These are phyloP conservation scores for Thraustochytrium striatum DNA, from an alignment of 352 stramenopile species.

Conservation along the genomic window DNA sequence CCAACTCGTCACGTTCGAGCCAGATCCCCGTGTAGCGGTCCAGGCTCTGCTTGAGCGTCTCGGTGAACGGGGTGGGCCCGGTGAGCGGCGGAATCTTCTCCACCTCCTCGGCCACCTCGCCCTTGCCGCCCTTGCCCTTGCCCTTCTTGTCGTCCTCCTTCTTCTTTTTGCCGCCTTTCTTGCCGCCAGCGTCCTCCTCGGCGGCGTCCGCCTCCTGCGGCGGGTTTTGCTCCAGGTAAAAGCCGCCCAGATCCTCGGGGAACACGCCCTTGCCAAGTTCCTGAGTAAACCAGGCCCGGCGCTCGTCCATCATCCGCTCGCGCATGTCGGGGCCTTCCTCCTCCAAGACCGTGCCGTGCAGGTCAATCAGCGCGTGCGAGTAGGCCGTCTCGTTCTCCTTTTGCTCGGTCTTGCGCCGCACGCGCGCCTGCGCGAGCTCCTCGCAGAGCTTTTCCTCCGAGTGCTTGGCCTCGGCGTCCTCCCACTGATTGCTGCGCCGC, in stretches of 20 bases:
- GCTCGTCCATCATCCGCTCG: conserved; percentile 79
- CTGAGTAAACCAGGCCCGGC: conserved; percentile 85
- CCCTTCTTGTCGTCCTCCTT: conserved; percentile 60
- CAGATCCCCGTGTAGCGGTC: conserved; percentile 74
- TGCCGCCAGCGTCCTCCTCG: conserved; percentile 58
- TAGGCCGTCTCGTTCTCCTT: conserved; percentile 84
- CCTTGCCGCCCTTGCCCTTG: conserved; percentile 55
- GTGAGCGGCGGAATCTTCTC: conserved; percentile 75
- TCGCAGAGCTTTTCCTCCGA: conserved; percentile 14
- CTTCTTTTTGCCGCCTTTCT: conserved; percentile 61
- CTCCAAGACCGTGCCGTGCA: conserved; percentile 68
- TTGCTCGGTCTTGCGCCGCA: conserved; percentile 81
- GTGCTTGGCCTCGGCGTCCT: conserved; percentile 63
- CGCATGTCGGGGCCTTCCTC: conserved; percentile 88
- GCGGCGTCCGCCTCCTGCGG: conserved; percentile 63
- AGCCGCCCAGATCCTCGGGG: conserved; percentile 79
- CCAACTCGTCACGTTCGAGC: conserved; percentile 74
- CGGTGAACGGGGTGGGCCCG: conserved; percentile 76
- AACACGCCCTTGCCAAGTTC: conserved; percentile 72
- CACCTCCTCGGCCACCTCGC: conserved; percentile 62
- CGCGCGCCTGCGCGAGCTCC: conserved; percentile 67
- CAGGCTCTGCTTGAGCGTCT: conserved; percentile 63
- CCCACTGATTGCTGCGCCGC: conserved; percentile 63
- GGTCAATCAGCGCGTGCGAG: conserved; percentile 70
- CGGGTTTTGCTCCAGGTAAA: conserved; percentile 65